Evolutionary conservation across 31 red algal species (phyloP), one percentile per base, ranked within the genome.

Genomic region (Endocladia muricata): DNA sequence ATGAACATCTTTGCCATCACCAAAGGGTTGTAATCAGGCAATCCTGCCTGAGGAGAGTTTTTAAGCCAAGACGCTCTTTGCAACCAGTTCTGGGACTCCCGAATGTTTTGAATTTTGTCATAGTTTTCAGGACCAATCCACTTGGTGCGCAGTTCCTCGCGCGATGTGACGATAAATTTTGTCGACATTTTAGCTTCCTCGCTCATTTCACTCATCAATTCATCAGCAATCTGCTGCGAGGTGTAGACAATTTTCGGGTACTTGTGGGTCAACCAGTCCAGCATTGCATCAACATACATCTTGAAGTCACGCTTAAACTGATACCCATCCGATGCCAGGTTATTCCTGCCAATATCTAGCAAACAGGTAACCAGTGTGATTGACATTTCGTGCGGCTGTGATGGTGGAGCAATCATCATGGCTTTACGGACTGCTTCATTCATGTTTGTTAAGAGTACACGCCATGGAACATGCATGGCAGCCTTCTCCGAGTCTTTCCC

Each of bases 1-100:
- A 91, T 77, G 65, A 60, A 82, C 79, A 82, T 82, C 72, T 91
- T 91, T 7, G 78, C 74, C 79, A 91, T 91, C 35, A 82, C 88
- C 40, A 83, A 69, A 28, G 88, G 58, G 63, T 91, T 84, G 73
- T 91, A 82, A 55, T 83, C 71, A 39, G 83, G 41, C 43, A 83
- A 36, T 8, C 44, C 52, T 39, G 57, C 88, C 59, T 82, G 79
- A 3, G 78, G 88, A 19, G 79, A 67, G 38, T 83, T 78, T 9
- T 21, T 4, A 28, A 91, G 70, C 78, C 88, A 84, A 8, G 73
- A 83, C 4, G 88, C 88, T 17, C 70, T 49, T 3, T 37, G 64
- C 4, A 36, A 6, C 85, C 85, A 89, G 9, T 74, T 35, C 52
- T 69, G 41, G 1, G 76, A 76, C 59, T 37, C 54, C 41, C 85